Evolutionary conservation across 2,329 filamentous ascomycete species (phyloP).

Genomic region (Cordyceps militaris): DNA sequence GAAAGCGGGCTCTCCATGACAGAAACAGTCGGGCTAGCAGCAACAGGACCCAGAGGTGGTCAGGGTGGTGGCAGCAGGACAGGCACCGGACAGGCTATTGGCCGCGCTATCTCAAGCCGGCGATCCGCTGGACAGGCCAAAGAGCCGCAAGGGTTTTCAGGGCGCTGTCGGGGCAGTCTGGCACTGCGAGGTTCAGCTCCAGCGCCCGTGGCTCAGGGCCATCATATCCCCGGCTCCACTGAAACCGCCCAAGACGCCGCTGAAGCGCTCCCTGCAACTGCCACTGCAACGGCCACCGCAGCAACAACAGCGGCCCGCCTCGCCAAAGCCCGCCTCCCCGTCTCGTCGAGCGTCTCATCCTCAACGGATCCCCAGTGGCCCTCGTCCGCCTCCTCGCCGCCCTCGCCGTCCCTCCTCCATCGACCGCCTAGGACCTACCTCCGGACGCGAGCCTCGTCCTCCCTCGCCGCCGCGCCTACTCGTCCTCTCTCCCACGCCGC

Average conservation of each 20-base stretch:
- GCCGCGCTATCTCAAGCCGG: background rate
- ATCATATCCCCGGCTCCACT: background rate
- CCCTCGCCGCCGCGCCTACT: conserved; percentile 1
- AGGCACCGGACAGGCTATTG: background rate
- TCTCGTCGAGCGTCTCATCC: background rate
- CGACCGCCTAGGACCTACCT: conserved; percentile 14
- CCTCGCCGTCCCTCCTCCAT: conserved; percentile 5
- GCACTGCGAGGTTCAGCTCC: background rate
- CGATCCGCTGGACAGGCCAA: background rate
- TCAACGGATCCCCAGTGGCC: background rate
- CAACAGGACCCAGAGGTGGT: background rate
- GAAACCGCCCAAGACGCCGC: background rate
- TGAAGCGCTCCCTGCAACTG: background rate
- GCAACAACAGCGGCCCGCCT: background rate
- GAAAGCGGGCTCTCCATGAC: conserved; percentile 6
- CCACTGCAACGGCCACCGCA: background rate
- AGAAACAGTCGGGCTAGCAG: conserved; percentile 4
- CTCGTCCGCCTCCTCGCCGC: background rate
- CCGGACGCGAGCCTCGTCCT: conserved; percentile 3
- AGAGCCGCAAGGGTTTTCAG: background rate
- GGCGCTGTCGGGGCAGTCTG: background rate
- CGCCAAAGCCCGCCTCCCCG: conserved; percentile 11
- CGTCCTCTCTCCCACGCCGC: background rate
- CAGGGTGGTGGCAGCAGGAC: background rate
- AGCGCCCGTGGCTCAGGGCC: background rate